Conservation (phyloP, 2,329 filamentous ascomycete species). For the Alternaria ethzedia region DNA sequence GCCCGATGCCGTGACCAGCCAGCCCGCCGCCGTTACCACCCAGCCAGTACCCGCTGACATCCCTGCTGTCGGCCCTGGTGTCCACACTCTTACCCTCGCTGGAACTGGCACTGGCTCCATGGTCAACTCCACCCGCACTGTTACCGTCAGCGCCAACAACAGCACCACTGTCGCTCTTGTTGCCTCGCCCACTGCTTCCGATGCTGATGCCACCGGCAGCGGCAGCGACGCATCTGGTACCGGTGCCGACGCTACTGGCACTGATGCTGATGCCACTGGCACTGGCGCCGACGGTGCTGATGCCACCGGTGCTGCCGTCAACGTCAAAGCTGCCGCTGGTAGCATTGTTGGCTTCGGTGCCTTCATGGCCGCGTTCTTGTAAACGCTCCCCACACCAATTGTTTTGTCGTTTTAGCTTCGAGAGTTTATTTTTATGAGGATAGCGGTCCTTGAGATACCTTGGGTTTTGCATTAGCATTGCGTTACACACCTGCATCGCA, state of each 20-base stretch:
- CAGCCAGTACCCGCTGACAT: constrained; percentile 42
- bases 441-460: constrained; percentile 43
- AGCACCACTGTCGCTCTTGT: constrained; percentile 38
- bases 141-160: constrained; percentile 46
- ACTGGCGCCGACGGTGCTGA: constrained; percentile 13
- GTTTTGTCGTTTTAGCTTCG: neutral
- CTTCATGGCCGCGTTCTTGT: constrained; percentile 47
- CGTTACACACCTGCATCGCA: constrained; percentile 18
- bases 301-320: constrained; percentile 35
- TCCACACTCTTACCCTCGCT: constrained; percentile 42
- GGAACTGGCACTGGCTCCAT: constrained; percentile 29
- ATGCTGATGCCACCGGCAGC: constrained; percentile 14
- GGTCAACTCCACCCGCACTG: constrained; percentile 36
- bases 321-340: constrained; percentile 32
- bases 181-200: constrained; percentile 16
- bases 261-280: constrained; percentile 23
- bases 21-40: constrained; percentile 29
- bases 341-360: constrained; percentile 44
- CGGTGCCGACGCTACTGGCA: constrained; percentile 17
- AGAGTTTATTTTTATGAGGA: constrained; percentile 4
- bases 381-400: constrained; percentile 17
- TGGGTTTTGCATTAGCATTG: constrained; percentile 31
- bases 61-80: constrained; percentile 44
- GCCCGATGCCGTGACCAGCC: constrained; percentile 30
- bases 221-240: constrained; percentile 10